phyloP scores from a whole-genome alignment of 768 basidiomycete species.

The Leccinum disarticulatum region DNA sequence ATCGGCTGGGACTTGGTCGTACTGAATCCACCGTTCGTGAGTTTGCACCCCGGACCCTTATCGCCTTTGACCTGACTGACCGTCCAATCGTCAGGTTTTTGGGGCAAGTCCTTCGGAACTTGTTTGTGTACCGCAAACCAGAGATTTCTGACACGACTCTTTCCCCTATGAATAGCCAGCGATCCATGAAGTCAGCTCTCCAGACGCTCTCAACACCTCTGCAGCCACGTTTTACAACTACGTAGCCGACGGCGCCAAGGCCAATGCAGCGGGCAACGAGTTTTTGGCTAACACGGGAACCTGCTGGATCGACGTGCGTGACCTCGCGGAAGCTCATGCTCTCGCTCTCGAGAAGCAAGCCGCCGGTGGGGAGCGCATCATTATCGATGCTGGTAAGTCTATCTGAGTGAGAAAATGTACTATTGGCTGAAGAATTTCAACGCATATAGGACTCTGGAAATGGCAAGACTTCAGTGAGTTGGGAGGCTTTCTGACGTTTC shows the following conservation, averaged over 20 bases:
- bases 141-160: background rate
- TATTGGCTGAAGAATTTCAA: background rate
- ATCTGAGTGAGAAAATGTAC: background rate
- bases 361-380: slow-evolving; percentile 58
- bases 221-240: slow-evolving; percentile 34
- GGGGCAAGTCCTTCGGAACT: slow-evolving; percentile 19
- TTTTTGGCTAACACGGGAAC: slow-evolving; percentile 24
- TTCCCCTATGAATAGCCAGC: slow-evolving; percentile 33
- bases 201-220: slow-evolving; percentile 42
- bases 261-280: slow-evolving; percentile 25
- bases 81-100: slow-evolving; percentile 22
- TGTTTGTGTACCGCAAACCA: background rate
- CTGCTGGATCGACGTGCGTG: slow-evolving; percentile 53
- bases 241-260: slow-evolving; percentile 26
- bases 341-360: slow-evolving; percentile 49
- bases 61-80: background rate
- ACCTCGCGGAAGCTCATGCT: slow-evolving; percentile 54
- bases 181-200: slow-evolving; percentile 40
- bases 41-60: background rate
- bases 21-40: slow-evolving; percentile 41
- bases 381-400: slow-evolving; percentile 40
- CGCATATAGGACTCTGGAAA: slow-evolving; percentile 24
- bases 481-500: background rate
- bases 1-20: slow-evolving; percentile 41
- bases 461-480: slow-evolving; percentile 34